phyloP scores from a whole-genome alignment of 2,329 filamentous ascomycete genomes.

The Fusarium papillatum region DNA sequence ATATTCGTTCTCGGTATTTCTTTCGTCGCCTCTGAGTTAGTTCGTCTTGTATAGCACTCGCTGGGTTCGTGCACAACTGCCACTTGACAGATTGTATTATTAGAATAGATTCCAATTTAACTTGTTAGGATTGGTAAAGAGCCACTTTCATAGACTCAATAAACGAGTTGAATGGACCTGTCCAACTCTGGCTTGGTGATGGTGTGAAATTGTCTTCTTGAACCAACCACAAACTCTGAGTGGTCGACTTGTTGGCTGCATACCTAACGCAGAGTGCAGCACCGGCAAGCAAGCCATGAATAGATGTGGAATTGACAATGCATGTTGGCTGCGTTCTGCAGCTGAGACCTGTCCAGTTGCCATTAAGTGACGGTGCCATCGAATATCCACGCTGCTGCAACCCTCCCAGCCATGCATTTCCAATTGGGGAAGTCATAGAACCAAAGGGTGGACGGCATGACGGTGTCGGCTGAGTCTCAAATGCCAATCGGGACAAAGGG shows the following conservation, averaged over 20 bases:
- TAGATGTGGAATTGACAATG: neutral
- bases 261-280: slow-evolving; percentile 10
- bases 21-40: neutral
- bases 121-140: neutral
- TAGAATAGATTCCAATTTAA: neutral
- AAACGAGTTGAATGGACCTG: neutral
- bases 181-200: neutral
- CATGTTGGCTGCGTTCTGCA: slow-evolving; percentile 4
- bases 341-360: slow-evolving; percentile 2
- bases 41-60: neutral
- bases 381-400: neutral
- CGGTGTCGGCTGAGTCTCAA: neutral
- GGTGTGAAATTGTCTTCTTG: neutral
- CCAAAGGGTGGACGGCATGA: neutral
- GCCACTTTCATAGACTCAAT: neutral
- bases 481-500: neutral
- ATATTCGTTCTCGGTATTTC: neutral
- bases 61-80: neutral
- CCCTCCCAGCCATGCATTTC: neutral
- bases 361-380: neutral
- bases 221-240: neutral
- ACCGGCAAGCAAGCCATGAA: neutral
- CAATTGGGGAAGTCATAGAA: neutral
- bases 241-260: slow-evolving; percentile 20
- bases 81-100: neutral